These are phyloP conservation scores for Oryza brachyantha DNA, from an alignment of 176 grass and related monocot species.

Conservation along the genomic window DNA sequence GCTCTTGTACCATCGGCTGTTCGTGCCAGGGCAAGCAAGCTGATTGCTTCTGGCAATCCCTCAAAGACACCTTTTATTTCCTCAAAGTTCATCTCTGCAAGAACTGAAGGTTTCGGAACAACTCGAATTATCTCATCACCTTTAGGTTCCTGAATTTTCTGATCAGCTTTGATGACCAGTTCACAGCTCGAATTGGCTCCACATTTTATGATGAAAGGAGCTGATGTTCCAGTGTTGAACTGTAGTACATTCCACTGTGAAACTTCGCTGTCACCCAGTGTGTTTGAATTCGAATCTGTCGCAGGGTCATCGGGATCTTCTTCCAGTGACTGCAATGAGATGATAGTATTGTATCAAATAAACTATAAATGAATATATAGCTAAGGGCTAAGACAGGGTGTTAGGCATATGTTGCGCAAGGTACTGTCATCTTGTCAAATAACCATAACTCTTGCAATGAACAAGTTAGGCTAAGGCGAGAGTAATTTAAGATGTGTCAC, in stretches of 20 bases:
- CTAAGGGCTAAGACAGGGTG: constrained; percentile 2
- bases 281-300: constrained; percentile 42
- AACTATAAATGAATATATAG: constrained; percentile 8
- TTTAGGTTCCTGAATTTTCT: constrained; percentile 79
- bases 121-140: constrained; percentile 81
- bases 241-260: constrained; percentile 95
- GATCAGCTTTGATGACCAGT: constrained; percentile 83
- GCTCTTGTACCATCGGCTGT: constrained; percentile 92
- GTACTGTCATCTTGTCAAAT: neutral
- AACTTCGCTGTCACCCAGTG: constrained; percentile 62
- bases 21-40: constrained; percentile 89
- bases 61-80: constrained; percentile 74
- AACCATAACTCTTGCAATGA: constrained; percentile 1
- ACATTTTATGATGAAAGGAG: constrained; percentile 95
- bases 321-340: constrained; percentile 62
- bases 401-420: neutral
- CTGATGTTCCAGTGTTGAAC: constrained; percentile 88
- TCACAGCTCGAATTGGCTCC: constrained; percentile 88
- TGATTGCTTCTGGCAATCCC: constrained; percentile 90
- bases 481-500: neutral
- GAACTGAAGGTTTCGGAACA: constrained; percentile 78
- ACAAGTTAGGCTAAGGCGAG: constrained; percentile 6
- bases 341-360: constrained; percentile 26
- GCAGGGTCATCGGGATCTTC: constrained; percentile 63
- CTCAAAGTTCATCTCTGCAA: constrained; percentile 80